Conservation (phyloP, 2,329 filamentous ascomycete species). For the Aspergillus pseudotamarii region DNA sequence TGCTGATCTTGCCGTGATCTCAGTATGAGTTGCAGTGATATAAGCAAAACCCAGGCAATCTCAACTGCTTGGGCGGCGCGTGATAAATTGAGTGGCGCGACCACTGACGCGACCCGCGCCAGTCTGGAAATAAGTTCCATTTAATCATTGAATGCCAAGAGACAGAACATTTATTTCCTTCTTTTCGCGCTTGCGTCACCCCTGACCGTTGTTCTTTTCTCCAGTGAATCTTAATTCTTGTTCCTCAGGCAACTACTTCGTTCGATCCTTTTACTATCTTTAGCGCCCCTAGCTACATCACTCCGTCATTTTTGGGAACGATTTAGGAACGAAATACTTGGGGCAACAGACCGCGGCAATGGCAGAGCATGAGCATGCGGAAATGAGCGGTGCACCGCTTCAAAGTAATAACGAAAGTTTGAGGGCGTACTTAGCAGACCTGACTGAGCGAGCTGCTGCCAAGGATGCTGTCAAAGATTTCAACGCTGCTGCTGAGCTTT, state of each 20-base stretch:
- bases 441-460: slow-evolving; percentile 77
- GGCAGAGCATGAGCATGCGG: slow-evolving; percentile 24
- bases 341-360: slow-evolving; percentile 20
- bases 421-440: slow-evolving; percentile 71
- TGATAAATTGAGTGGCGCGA: not conserved
- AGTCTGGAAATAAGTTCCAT: not conserved
- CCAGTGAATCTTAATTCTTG: not conserved
- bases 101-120: not conserved
- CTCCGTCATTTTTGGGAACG: not conserved
- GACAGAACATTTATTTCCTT: not conserved
- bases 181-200: not conserved
- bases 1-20: not conserved
- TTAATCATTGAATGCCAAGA: not conserved
- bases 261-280: not conserved
- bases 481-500: slow-evolving; percentile 80
- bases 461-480: slow-evolving; percentile 91
- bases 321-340: not conserved
- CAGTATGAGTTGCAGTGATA: not conserved
- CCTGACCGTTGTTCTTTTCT: not conserved
- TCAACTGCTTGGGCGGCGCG: not conserved
- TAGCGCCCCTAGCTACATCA: not conserved
- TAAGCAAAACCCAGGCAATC: not conserved
- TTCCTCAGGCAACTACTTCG: not conserved
- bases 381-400: slow-evolving; percentile 19
- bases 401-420: slow-evolving; percentile 32